Base-by-base conservation (phyloP, 2,329 filamentous ascomycete genomes). In the Cladosporium oxysporum region DNA sequence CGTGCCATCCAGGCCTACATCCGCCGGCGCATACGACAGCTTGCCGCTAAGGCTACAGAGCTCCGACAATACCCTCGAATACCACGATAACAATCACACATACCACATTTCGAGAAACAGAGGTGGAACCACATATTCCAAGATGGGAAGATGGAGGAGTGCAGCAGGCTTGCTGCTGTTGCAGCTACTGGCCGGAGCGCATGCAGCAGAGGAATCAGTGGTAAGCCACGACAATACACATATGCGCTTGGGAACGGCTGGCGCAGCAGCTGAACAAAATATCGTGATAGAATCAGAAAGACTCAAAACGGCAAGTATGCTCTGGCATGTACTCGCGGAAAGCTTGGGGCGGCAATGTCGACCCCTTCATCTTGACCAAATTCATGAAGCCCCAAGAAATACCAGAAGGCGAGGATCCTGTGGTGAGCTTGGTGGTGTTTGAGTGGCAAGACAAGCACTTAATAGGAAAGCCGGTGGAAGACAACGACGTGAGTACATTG, bases 291-390 rank as follows among this genome's bases (percentile, higher is more conserved):
- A 90, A 92, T 77, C 85, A 95, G 76, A 87, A 88, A 64, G 87
- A 91, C 61, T 85, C 89, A 41, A 91, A 94, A 75, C 85, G 88
- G 75, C 91, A 97, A 81, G 87, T 90, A 86, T 97, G 94, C 82
- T 82, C 84, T 83, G 92, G 94, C 81, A 97, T 98, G 93, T 98
- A 97, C 83, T 93, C 91, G 81, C 89, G 88, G 76, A 91, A 88
- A 74, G 86, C 90, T 60, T 98, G 94, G 94, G 92, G 92, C 72
- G 94, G 94, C 66, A 86, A 88, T 41, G 86, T 92, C 67, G 92
- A 97, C 72, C 94, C 94, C 23, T 96, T 92, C 81, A 97, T 98
- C 77, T 85, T 90, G 71, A 85, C 92, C 77, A 92, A 92, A 76
- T 96, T 97, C 74, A 80, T 90, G 49, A 84, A 87, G 69, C 79